Base-by-base conservation (phyloP, 176 grass and related monocot species). In the Oryza glumipatula region DNA sequence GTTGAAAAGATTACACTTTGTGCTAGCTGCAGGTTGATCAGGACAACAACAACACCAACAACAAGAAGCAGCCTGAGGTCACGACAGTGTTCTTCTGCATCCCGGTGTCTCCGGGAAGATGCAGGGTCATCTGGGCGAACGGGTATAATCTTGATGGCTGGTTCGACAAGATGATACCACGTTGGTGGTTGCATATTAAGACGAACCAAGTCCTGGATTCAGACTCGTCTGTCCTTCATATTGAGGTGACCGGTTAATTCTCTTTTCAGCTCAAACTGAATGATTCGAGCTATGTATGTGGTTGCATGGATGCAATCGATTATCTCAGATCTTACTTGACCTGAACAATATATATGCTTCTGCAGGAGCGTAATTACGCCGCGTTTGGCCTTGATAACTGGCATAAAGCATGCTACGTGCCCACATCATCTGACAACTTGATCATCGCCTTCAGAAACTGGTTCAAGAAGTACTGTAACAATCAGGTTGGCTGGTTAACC, bases 371-470 rank as follows among this genome's bases (percentile, higher is more conserved):
- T 2, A 93, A 93, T 44, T 83, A 95, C 33, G 89, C 85, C 2
- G 71, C 82, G 1, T 68, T 10, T 65, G 95, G 89, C 17, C 11
- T 70, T 48, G 84, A 92, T 1, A 95, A 91, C 75, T 98, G 95
- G 95, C 68, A 86, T 5, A 93, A 88, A 80, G 68, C 80, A 44
- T 94, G 93, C 79, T 98, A 93, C 19, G 91, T 93, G 80, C 91
- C 95, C 22, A 98, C 95, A 52, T 83, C 92, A 38, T 90, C 95
- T 9, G 93, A 98, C 56, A 78, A 35, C 78, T 90, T 95, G 91
- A 89, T 98, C 45, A 80, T 98, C 66, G 89, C 90, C 78, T 98
- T 98, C 81, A 93, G 95, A 52, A 98, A 81, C 72, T 98, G 95
- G 95, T 91, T 95, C 77, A 90, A 87, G 48, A 98, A 93, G 64